Evolutionary conservation across 345 rosid species (phyloP).

Genomic region (Ricinus communis): DNA sequence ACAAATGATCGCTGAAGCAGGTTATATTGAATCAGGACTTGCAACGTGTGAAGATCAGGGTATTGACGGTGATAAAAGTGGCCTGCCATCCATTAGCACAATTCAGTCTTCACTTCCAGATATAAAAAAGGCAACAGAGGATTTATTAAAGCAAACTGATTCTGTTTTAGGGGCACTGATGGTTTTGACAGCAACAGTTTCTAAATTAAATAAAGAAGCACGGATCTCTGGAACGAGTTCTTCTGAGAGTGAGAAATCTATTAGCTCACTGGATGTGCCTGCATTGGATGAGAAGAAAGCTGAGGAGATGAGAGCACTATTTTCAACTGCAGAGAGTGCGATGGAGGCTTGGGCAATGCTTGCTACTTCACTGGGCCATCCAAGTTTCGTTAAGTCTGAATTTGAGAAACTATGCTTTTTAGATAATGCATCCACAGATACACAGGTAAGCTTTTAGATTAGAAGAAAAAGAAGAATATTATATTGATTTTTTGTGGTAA

Average conservation of each 20-base stretch:
- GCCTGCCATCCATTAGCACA: conserved; percentile 25
- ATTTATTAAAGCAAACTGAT: conserved; percentile 78
- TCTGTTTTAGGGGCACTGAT: conserved; percentile 82
- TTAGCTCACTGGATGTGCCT: conserved; percentile 36
- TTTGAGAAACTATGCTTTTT: conserved; percentile 91
- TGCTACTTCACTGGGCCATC: conserved; percentile 89
- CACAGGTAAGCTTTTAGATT: conserved; percentile 59
- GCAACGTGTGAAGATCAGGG: conserved; percentile 56
- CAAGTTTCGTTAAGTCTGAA: conserved; percentile 93
- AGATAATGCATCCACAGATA: conserved; percentile 79
- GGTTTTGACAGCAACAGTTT: conserved; percentile 75
- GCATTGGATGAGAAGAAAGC: conserved; percentile 58
- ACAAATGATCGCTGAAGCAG: conserved; percentile 66
- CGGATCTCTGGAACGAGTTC: conserved; percentile 29
- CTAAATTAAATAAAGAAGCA: conserved; percentile 62
- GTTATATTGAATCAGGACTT: conserved; percentile 84
- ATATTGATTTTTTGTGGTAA: conserved; percentile 10
- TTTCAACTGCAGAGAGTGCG: conserved; percentile 87
- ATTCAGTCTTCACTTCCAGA: conserved; percentile 73
- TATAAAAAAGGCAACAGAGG: conserved; percentile 74
- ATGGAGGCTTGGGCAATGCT: conserved; percentile 99
- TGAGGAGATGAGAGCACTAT: conserved; percentile 88
- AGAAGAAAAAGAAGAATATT: neutral
- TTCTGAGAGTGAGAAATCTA: conserved; percentile 38
- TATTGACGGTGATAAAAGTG: conserved; percentile 39